Evolutionary conservation across 176 grass and related monocot genomes (phyloP), one percentile per base, ranked within the genome.

Genomic region (Carex pumila): DNA sequence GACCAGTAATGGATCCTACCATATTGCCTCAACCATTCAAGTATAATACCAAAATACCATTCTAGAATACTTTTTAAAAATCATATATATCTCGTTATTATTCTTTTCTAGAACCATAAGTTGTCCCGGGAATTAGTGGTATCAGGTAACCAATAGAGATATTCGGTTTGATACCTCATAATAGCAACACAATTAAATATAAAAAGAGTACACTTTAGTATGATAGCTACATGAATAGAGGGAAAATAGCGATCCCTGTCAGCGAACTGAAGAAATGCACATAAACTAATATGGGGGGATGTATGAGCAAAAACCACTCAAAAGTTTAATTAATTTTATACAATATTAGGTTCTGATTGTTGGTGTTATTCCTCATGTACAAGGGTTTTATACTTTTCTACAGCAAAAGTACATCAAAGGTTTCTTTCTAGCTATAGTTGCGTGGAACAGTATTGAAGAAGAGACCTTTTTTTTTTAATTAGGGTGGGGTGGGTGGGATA

Each of bases 151-250:
- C 71, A 55, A 52, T 76, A 45, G 47, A 52, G 47, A 25, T 75
- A 75, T 30, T 75, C 21, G 3, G 45, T 12, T 55, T 54, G 19
- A 76, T 76, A 54, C 71, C 15, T 76, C 71, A 76, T 12, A 45
- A 76, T 54, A 54, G 21, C 71, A 76, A 76, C 71, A 29, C n/a
- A 76, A 53, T 50, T 52, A 29, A 76, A 76, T 76, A 55, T 19
- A 54, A 54, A 45, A 76, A 76, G 21, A 76, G 47, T 2, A 29
- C 47, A 30, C 7, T 45, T 19, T 71, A 18, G 37, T 47, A 47
- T 71, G 37, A 71, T 47, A 47, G 39, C 18, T 71, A 71, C 37
- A 71, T 12, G 29, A 74, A 29, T 53, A 76, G 21, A 25, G 2
- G n/a, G 19, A 15, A 53, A 75, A 30, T 25, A 55, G 4, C 21